Percentiles rank a stretch among this genome's conserved stretches.
These are phyloP conservation scores for Psilocybe azurescens DNA, from an alignment of 768 basidiomycete genomes.

Conservation along the genomic window DNA sequence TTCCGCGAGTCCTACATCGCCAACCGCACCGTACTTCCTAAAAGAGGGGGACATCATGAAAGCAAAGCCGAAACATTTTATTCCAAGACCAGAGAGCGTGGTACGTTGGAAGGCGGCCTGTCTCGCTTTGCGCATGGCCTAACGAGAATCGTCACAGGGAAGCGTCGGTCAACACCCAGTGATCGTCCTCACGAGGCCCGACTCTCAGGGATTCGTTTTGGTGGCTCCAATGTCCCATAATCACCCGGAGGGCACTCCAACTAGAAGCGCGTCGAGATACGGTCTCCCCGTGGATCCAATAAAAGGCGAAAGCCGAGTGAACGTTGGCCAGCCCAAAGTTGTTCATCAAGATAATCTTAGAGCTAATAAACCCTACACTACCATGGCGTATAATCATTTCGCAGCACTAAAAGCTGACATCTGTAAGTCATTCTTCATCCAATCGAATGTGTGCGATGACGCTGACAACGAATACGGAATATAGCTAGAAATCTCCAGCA, in stretches of 20 bases:
- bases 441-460: neutral
- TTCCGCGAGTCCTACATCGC: constrained; percentile 4
- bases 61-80: constrained; percentile 31
- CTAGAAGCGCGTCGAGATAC: constrained; percentile 27
- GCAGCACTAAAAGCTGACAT: constrained; percentile 26
- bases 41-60: constrained; percentile 32
- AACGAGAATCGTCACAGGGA: constrained; percentile 20
- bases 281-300: constrained; percentile 32
- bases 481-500: constrained; percentile 17
- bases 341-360: constrained; percentile 28
- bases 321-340: constrained; percentile 27
- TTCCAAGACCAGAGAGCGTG: constrained; percentile 29
- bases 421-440: constrained; percentile 19
- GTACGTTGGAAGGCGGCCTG: constrained; percentile 15
- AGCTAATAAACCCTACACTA: constrained; percentile 26
- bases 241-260: constrained; percentile 29
- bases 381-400: constrained; percentile 26
- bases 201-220: constrained; percentile 25
- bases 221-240: constrained; percentile 31
- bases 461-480: neutral
- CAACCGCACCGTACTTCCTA: constrained; percentile 8
- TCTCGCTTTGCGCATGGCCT: neutral
- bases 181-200: constrained; percentile 26
- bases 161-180: constrained; percentile 31
- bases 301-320: constrained; percentile 31